Conservation (phyloP, 2,329 filamentous ascomycete genomes). For the Aspergillus ruber region DNA sequence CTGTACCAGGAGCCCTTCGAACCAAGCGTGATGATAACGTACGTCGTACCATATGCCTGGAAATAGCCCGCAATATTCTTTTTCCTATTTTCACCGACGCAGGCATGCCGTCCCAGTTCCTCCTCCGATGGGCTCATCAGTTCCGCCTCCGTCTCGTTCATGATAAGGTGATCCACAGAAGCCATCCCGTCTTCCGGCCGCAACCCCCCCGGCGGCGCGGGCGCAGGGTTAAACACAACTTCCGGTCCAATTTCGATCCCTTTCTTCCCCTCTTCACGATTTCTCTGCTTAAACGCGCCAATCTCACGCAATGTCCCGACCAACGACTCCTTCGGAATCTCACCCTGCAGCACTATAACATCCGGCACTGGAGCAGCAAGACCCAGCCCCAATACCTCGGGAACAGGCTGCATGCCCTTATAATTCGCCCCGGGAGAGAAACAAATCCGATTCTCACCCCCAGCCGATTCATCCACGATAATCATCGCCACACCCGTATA, state of each 20-base stretch:
- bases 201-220: constrained; percentile 62
- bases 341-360: constrained; percentile 70
- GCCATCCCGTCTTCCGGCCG: constrained; percentile 62
- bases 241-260: constrained; percentile 42
- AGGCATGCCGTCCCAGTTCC: constrained; percentile 24
- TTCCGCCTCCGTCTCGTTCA: constrained; percentile 86
- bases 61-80: constrained; percentile 58
- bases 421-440: constrained; percentile 66
- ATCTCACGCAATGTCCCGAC: constrained; percentile 50
- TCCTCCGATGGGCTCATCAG: constrained; percentile 55
- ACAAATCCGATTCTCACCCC: constrained; percentile 68
- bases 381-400: constrained; percentile 33
- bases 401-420: constrained; percentile 34
- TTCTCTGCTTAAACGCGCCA: constrained; percentile 33
- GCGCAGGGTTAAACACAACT: constrained; percentile 81
- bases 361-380: constrained; percentile 45
- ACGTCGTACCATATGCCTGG: constrained; percentile 61
- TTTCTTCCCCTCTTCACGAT: constrained; percentile 32
- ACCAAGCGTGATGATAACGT: constrained; percentile 79
- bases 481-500: constrained; percentile 69
- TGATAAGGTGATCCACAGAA: constrained; percentile 68
- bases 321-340: constrained; percentile 63
- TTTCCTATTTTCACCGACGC: constrained; percentile 39
- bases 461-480: constrained; percentile 64
- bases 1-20: constrained; percentile 68